Base-by-base conservation (phyloP, 2,329 filamentous ascomycete species). In the Talaromyces sp. region DNA sequence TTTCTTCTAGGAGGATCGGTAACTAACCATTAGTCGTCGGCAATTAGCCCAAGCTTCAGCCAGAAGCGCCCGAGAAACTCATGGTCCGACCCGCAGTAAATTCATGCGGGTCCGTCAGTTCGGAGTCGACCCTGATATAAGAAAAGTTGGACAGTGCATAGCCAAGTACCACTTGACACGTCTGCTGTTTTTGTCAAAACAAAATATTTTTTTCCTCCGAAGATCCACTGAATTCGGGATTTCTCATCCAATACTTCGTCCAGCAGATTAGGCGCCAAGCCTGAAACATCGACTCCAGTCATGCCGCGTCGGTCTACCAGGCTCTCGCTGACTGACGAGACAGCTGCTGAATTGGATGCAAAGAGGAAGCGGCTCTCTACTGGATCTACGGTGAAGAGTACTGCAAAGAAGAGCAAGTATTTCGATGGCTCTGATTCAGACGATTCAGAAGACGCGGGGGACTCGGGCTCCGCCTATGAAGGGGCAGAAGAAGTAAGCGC, bases 351-450 rank as follows among this genome's bases (percentile, higher is more conserved):
- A 57, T 59, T 65, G 36, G 70, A 69, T 60, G 62, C 68, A 55
- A 76, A 75, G 64, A 71, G 70, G 64, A 69, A 70, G 65, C 75
- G 71, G 49, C 58, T 55, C 60, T 68, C 53, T 54, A 58, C 61
- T 36, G 60, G 64, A 19, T 67, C 65, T 42, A 57, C 63, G 11
- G 64, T 66, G 17, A 76, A 69, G 62, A 68, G 73, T 13, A 81
- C 80, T 11, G 69, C 78, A 6, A 81, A 75, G 63, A 81, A 78
- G 68, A 83, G 81, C 72, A 80, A 79, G 67, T 82, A 83, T 66
- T 84, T 84, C 62, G 69, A 77, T 56, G 70, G 73, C 5, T 72
- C 73, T 22, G 70, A 70, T 51, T 67, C 63, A 15, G 64, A 73
- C 59, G 64, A 66, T 25, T 56, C 27, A 52, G 52, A 59, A 54